Conservation (phyloP, 306 rosid species). For the Rosa rugosa region DNA sequence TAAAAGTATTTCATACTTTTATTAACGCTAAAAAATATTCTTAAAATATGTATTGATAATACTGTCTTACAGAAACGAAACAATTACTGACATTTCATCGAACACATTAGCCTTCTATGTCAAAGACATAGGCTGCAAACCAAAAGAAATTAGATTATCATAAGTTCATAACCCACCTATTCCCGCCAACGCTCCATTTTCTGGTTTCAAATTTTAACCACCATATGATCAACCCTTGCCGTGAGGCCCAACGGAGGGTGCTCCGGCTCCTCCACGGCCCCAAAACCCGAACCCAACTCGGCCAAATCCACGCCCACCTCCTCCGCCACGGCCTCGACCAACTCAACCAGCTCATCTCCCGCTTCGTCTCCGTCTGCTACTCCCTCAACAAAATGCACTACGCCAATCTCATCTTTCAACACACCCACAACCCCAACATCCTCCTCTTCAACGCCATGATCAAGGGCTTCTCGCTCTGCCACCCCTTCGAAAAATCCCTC, state of each 20-base stretch:
- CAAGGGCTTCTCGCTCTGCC: conserved; percentile 58
- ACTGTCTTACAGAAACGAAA: too few species aligned
- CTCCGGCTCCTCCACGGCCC: conserved; percentile 68
- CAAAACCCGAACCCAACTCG: conserved; percentile 50
- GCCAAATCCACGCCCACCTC: conserved; percentile 67
- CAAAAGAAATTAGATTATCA: too few species aligned
- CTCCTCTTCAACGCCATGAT: conserved; percentile 74
- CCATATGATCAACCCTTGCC: conserved; percentile 38
- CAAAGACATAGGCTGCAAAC: too few species aligned
- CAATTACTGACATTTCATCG: too few species aligned
- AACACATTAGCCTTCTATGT: too few species aligned
- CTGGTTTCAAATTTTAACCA: background rate
- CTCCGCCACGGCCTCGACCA: conserved; percentile 76
- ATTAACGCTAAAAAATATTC: too few species aligned
- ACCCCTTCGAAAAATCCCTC: conserved; percentile 55
- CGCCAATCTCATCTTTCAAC: conserved; percentile 54
- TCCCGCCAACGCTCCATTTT: background rate
- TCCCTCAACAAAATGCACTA: conserved; percentile 41
- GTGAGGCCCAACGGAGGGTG: conserved; percentile 52
- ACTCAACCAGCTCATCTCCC: conserved; percentile 72
- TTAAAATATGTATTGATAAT: too few species aligned
- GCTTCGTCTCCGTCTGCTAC: conserved; percentile 68
- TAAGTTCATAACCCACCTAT: too few species aligned
- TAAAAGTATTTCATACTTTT: too few species aligned
- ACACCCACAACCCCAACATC: conserved; percentile 51